These are phyloP conservation scores for maize (Zea mays) DNA, from an alignment of 176 grass and related monocot genomes.

Conservation along the genomic window Zm-B73-REFERENCE-NAM-5.0 NC_050104.1:30618501-30619000, in stretches of 20 bases:
- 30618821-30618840: conserved; percentile 35
- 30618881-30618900: conserved; percentile 6
- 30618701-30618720: background rate
- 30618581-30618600: conserved; percentile 92
- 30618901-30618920: conserved; percentile 44
- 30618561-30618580: conserved; percentile 97
- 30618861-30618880: conserved; percentile 3
- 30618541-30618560: conserved; percentile 95
- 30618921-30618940: conserved; percentile 42
- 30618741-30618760: conserved; percentile 59
- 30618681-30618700: background rate
- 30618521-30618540: conserved; percentile 73
- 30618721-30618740: conserved; percentile 61
- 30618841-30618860: conserved; percentile 37
- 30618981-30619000: conserved; percentile 45
- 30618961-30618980: conserved; percentile 35
- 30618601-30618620: conserved; percentile 57
- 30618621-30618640: conserved; percentile 57
- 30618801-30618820: conserved; percentile 33
- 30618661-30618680: background rate
- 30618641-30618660: background rate
- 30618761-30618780: conserved; percentile 51
- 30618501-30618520: conserved; percentile 90
- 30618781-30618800: conserved; percentile 44
- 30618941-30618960: conserved; percentile 59